Base-by-base conservation (phyloP, 331 rosid species). In the Dryas integrifolia region DNA sequence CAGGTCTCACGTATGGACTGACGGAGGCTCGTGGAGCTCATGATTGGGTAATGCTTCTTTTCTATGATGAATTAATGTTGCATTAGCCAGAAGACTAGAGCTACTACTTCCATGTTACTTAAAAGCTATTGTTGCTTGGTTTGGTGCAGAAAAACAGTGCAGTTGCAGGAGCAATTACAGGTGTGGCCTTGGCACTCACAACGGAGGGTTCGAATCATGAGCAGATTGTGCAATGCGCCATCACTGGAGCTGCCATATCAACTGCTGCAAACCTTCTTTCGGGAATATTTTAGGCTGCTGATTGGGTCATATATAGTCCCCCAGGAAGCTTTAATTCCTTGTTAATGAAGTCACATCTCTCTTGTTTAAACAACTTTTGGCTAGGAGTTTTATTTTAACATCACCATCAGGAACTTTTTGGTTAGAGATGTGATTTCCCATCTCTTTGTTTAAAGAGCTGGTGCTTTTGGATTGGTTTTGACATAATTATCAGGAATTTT, bases 201-300 rank as follows among this genome's bases (percentile, higher is more conserved):
- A 67, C 82, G 7, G 96, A 91, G 0, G 72, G 82, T 65, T 30
- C 87, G 1, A 87, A 95, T 13, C 98, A 88, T 38, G 96, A 89
- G 85, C 92, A 89, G 61, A 86, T 93, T 60, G 95, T 86, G 73
- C 95, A 88, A 63, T 84, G 89, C 43, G 97, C 97, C 3, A 91
- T 93, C 47, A 89, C 98, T 7, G 98, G 97, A 40, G 97, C 96
- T 2, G 98, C 97, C 0, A 71, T 93, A 44, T 89, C 97, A 39
- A 79, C 95, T 1, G 95, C 96, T n/a, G 92, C 97, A 30, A 89
- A 91, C 82, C 92, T 93, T 72, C 92, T 91, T 16, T 57, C 86
- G 2, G 87, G 90, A 57, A 81, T 90, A 43, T 88, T 88, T 83
- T 93, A 78, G 73, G 70, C 18, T 57, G 46, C 46, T 67, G 46